phyloP scores from a whole-genome alignment of 371 early-diverging fungal species.

The Mortierella polycephala region DNA sequence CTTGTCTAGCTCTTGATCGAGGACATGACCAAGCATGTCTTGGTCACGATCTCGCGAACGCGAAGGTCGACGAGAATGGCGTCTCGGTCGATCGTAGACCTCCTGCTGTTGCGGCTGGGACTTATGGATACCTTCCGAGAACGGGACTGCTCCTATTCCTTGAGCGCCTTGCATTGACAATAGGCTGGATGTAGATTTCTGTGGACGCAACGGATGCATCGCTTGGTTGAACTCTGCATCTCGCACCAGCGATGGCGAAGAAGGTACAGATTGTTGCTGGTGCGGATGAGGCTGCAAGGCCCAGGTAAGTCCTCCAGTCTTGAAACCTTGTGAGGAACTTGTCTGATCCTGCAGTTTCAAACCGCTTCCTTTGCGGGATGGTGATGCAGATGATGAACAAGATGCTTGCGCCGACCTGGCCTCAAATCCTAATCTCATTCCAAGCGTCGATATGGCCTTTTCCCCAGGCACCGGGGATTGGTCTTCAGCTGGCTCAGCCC shows the following conservation, averaged over 20 bases:
- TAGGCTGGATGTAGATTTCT: too few relatives aligned
- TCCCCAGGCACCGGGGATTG: not conserved
- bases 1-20: slow-evolving; percentile 16
- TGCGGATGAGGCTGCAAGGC: slow-evolving; percentile 14
- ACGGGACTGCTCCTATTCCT: too few relatives aligned
- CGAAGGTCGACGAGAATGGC: slow-evolving; percentile 27
- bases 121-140: too few relatives aligned
- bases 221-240: slow-evolving; percentile 9
- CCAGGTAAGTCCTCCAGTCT: slow-evolving; percentile 25
- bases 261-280: slow-evolving; percentile 4
- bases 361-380: slow-evolving; percentile 11
- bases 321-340: slow-evolving; percentile 10
- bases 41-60: slow-evolving; percentile 12
- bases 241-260: not conserved
- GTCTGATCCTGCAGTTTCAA: slow-evolving; percentile 9
- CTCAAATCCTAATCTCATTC: slow-evolving; percentile 9
- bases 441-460: not conserved
- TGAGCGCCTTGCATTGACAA: too few relatives aligned
- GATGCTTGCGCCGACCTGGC: not conserved
- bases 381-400: not conserved
- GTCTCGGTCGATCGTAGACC: not conserved
- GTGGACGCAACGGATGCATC: not conserved
- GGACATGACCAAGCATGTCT: slow-evolving; percentile 1
- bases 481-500: not conserved
- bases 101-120: too few relatives aligned